Evolutionary conservation across 371 early-diverging fungal genomes (phyloP).

Genomic region (Gilbertella persicaria): DNA sequence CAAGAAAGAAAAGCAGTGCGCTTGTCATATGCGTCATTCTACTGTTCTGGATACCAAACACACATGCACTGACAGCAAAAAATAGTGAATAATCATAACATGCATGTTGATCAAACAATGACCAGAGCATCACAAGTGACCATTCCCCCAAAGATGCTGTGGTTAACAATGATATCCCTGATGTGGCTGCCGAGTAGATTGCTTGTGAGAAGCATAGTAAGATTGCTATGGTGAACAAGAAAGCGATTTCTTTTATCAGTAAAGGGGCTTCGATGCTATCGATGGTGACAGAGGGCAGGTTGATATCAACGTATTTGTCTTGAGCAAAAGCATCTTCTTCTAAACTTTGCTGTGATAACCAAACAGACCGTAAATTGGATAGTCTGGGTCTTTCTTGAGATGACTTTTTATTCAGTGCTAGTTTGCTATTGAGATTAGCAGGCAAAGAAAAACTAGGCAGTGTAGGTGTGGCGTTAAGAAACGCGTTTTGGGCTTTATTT

Average conservation of each 20-base stretch:
- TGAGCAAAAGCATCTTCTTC: conserved; percentile 9
- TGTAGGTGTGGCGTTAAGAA: neutral
- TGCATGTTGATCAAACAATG: neutral
- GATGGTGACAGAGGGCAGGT: conserved; percentile 2
- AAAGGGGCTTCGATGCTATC: neutral
- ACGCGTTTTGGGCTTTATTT: conserved; percentile 6
- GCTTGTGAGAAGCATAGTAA: neutral
- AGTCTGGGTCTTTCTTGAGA: conserved; percentile 21
- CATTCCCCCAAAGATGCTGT: neutral
- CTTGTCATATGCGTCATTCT: neutral
- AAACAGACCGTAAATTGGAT: conserved; percentile 30
- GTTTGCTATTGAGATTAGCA: conserved; percentile 6
- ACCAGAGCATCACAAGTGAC: neutral
- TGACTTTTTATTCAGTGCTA: neutral
- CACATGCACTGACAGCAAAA: neutral
- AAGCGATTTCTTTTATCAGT: neutral
- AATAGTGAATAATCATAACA: neutral
- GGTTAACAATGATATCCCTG: neutral
- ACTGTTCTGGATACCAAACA: too few relatives aligned
- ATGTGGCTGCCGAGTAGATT: neutral
- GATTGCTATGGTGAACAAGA: neutral
- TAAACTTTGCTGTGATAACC: conserved; percentile 23
- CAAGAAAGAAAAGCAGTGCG: neutral
- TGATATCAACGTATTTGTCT: conserved; percentile 13
- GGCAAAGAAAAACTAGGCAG: conserved; percentile 15